These are phyloP conservation scores for Candida nitratophila DNA, from an alignment of 805 yeast genomes.

Conservation along the genomic window DNA sequence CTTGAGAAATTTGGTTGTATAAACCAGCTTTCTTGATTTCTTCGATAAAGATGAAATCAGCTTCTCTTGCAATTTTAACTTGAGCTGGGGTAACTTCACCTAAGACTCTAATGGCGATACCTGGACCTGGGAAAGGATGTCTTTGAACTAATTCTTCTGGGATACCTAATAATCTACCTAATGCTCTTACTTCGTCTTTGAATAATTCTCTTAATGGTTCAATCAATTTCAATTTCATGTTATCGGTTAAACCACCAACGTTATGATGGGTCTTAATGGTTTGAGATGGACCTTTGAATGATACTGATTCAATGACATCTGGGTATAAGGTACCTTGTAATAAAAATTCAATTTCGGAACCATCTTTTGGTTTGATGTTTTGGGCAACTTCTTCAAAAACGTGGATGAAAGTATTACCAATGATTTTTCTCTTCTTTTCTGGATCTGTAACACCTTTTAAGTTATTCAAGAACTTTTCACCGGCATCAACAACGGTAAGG, in stretches of 20 bases:
- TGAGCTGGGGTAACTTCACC: slow-evolving; percentile 95
- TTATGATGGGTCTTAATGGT: slow-evolving; percentile 99
- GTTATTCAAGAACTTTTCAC: slow-evolving; percentile 79
- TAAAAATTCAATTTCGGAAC: slow-evolving; percentile 84
- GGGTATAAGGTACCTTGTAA: slow-evolving; percentile 98
- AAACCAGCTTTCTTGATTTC: slow-evolving; percentile 92
- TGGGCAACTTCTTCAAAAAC: slow-evolving; percentile 96
- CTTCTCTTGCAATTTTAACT: slow-evolving; percentile 95
- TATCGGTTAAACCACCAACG: slow-evolving; percentile 95
- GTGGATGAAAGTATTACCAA: slow-evolving; percentile 95
- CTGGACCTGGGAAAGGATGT: slow-evolving; percentile 99
- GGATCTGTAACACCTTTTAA: slow-evolving; percentile 96
- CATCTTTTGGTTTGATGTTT: slow-evolving; percentile 81
- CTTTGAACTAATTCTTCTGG: slow-evolving; percentile 98
- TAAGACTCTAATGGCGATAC: slow-evolving; percentile 95
- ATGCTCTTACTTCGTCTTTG: slow-evolving; percentile 96
- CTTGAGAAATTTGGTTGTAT: slow-evolving; percentile 91
- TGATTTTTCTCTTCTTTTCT: slow-evolving; percentile 97
- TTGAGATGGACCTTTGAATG: slow-evolving; percentile 99
- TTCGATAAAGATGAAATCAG: slow-evolving; percentile 92
- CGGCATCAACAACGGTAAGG: slow-evolving; percentile 89
- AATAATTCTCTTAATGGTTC: slow-evolving; percentile 98
- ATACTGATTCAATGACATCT: slow-evolving; percentile 96
- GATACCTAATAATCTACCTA: slow-evolving; percentile 91
- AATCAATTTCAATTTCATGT: slow-evolving; percentile 96